Conservation (phyloP, 768 basidiomycete species). For the Solioccasus polychromus region DNA sequence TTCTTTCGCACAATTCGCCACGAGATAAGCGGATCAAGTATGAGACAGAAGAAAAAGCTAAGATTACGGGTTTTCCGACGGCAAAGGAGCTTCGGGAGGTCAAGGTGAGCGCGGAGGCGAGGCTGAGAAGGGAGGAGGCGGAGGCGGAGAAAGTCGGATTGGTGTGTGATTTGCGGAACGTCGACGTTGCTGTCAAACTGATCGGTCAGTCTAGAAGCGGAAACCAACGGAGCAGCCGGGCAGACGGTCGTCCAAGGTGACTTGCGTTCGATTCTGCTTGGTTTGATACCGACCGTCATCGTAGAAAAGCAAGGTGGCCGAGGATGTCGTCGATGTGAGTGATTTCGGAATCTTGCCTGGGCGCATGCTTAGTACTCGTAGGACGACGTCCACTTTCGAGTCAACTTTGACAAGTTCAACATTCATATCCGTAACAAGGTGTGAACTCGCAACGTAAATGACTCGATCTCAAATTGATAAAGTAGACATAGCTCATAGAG, state of each 20-base stretch:
- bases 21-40: slow-evolving; percentile 78
- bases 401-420: slow-evolving; percentile 88
- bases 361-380: slow-evolving; percentile 26
- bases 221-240: slow-evolving; percentile 46
- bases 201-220: slow-evolving; percentile 52
- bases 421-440: slow-evolving; percentile 86
- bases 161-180: slow-evolving; percentile 36
- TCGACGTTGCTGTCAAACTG: slow-evolving; percentile 4
- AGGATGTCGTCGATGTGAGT: slow-evolving; percentile 67
- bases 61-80: slow-evolving; percentile 73
- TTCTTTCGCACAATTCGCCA: slow-evolving; percentile 75
- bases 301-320: slow-evolving; percentile 46
- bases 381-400: slow-evolving; percentile 75
- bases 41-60: slow-evolving; percentile 73
- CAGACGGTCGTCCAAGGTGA: slow-evolving; percentile 55
- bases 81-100: slow-evolving; percentile 75
- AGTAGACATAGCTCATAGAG: slow-evolving; percentile 62
- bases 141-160: slow-evolving; percentile 71
- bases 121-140: slow-evolving; percentile 67
- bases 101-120: slow-evolving; percentile 60
- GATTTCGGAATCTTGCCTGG: background rate
- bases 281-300: background rate
- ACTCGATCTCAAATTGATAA: slow-evolving; percentile 11
- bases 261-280: slow-evolving; percentile 15
- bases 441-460: slow-evolving; percentile 18